Evolutionary conservation across 192 early-diverging fungal genomes (phyloP).

Genomic region (Backusella tuberculispora): DNA sequence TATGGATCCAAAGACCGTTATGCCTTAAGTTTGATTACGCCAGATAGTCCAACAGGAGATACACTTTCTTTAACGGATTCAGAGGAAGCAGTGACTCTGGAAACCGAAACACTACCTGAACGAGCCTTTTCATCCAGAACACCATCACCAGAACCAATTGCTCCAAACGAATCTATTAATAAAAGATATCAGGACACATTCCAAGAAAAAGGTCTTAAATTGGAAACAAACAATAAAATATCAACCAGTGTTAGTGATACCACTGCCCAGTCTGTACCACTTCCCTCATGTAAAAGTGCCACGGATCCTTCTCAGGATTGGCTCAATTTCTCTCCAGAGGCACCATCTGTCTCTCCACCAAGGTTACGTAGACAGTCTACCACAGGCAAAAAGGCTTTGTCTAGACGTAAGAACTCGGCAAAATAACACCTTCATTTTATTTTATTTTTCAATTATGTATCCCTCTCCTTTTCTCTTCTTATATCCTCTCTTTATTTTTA

Average conservation of each 20-base stretch:
- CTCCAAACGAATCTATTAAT: neutral
- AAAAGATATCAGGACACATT: constrained; percentile 13
- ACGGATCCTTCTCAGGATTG: constrained; percentile 23
- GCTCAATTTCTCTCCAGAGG: constrained; percentile 17
- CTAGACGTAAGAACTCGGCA: constrained; percentile 14
- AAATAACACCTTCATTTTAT: neutral
- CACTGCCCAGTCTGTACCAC: neutral
- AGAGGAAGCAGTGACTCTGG: neutral
- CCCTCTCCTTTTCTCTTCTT: no score
- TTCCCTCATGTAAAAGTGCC: constrained; percentile 14
- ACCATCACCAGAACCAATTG: neutral
- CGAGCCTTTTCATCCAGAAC: neutral
- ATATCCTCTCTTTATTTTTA: neutral
- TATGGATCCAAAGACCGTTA: neutral
- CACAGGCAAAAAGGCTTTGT: neutral
- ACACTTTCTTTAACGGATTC: neutral
- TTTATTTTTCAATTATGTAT: neutral
- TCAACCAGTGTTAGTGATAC: neutral
- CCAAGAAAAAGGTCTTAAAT: constrained; percentile 13
- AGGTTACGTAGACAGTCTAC: neutral
- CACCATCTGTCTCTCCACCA: neutral
- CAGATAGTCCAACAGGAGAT: constrained; percentile 5
- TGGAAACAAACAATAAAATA: neutral
- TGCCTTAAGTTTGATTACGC: neutral
- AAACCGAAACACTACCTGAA: neutral